Evolutionary conservation across 805 yeast genomes (phyloP), one percentile per base, ranked within the genome.

Genomic region (Nakazawaea populi): DNA sequence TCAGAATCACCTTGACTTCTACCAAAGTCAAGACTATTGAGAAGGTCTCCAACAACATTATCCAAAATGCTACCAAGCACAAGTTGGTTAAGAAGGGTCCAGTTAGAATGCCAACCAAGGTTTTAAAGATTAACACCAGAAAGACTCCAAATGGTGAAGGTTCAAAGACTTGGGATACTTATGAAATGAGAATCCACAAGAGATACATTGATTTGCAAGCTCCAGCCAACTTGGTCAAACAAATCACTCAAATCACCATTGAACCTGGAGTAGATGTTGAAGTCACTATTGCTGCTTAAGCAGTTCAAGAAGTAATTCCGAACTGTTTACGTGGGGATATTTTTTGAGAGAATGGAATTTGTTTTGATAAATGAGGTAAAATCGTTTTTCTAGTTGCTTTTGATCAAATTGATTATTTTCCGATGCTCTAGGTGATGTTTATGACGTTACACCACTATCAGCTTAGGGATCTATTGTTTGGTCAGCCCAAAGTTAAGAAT

Each of bases 81-180:
- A 76, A 86, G 68, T 82, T 91, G 71, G 81, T 77, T 75, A 90
- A 89, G 86, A 92, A 90, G 83, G 99, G 99, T 73, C 99, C 99
- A 67, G 96, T 94, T 72, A 91, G 99, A 88, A 79, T 94, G 81
- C 99, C 99, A 82, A 94, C 99, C 79, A 94, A 91, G 87, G 94
- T 87, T 67, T 87, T 94, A 72, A 89, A 87, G 79, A 82, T 94
- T 80, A 82, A 96, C 80, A 94, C 99, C 88, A 90, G 99, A 89
- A 94, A 94, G 91, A 87, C 99, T 73, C 99, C 99, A 72, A 95
- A 95, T 78, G 99, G 99, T 94, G 97, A 94, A 83, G 99, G 99
- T 94, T 94, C 99, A 68, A 94, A 94, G 92, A 94, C 99, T 70
- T 94, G 97, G 97, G 99, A 94, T 75, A 81, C 95, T 69, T 94